Conservation (phyloP, 768 basidiomycete species). For the Auricularia cornea region DNA sequence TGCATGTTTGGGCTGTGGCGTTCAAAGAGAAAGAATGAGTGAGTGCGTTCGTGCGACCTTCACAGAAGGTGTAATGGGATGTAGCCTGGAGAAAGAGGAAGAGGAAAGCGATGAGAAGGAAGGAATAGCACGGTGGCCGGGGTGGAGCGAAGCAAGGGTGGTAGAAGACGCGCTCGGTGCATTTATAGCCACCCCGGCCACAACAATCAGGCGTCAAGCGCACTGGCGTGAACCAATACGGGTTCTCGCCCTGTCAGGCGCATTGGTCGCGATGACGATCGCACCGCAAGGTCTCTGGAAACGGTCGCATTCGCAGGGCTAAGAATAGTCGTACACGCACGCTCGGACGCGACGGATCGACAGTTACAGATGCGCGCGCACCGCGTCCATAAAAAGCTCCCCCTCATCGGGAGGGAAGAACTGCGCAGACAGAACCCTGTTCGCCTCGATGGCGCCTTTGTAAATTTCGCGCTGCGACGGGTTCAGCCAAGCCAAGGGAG, state of each 20-base stretch:
- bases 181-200: neutral
- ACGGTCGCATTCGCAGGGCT: neutral
- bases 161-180: conserved; percentile 30
- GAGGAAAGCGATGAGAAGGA: too few species aligned
- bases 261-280: neutral
- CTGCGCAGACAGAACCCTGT: too few species aligned
- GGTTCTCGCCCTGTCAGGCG: neutral
- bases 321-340: neutral
- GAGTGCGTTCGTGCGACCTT: conserved; percentile 9
- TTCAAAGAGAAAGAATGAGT: conserved; percentile 11
- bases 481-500: too few species aligned
- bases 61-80: conserved; percentile 2
- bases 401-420: too few species aligned
- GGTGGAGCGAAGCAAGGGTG: conserved; percentile 16
- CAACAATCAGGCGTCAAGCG: too few species aligned
- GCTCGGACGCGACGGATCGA: neutral
- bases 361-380: too few species aligned
- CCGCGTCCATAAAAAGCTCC: too few species aligned
- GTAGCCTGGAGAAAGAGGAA: neutral
- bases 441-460: too few species aligned
- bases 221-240: neutral
- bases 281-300: neutral
- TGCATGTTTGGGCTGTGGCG: conserved; percentile 16
- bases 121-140: neutral
- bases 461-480: too few species aligned